These are phyloP conservation scores for Bombardia bombarda DNA, from an alignment of 495 filamentous ascomycete species.

Conservation along the genomic window DNA sequence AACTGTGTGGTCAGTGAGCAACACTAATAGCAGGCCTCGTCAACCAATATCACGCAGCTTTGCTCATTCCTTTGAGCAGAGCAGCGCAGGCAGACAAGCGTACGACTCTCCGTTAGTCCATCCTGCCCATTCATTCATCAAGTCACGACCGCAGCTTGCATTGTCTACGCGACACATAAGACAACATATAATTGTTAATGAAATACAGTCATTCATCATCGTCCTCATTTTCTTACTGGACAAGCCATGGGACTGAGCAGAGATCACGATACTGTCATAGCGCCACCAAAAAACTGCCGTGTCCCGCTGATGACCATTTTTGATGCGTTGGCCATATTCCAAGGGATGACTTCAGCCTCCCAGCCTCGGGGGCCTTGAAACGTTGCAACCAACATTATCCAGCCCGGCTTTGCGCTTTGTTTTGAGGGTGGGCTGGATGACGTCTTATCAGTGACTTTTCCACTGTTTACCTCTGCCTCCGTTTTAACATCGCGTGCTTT, in stretches of 20 bases:
- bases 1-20: too few relatives aligned
- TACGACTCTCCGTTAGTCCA: too few relatives aligned
- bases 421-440: background rate
- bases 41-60: conserved; percentile 11
- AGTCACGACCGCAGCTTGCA: too few relatives aligned
- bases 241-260: too few relatives aligned
- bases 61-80: background rate
- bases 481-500: too few relatives aligned
- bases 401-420: background rate
- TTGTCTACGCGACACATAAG: too few relatives aligned
- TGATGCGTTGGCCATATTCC: conserved; percentile 6
- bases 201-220: too few relatives aligned
- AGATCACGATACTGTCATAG: background rate
- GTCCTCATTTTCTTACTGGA: background rate
- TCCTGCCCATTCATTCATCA: too few relatives aligned
- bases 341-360: conserved; percentile 10
- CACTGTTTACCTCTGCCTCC: too few relatives aligned
- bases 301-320: background rate
- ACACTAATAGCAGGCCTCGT: too few relatives aligned
- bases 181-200: too few relatives aligned
- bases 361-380: conserved; percentile 2
- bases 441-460: background rate
- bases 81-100: background rate
- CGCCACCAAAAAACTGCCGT: conserved; percentile 7
- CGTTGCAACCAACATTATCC: conserved; percentile 1